Conservation (phyloP, 2,329 filamentous ascomycete genomes). For the Chrysoporthe deuterocubensis region DNA sequence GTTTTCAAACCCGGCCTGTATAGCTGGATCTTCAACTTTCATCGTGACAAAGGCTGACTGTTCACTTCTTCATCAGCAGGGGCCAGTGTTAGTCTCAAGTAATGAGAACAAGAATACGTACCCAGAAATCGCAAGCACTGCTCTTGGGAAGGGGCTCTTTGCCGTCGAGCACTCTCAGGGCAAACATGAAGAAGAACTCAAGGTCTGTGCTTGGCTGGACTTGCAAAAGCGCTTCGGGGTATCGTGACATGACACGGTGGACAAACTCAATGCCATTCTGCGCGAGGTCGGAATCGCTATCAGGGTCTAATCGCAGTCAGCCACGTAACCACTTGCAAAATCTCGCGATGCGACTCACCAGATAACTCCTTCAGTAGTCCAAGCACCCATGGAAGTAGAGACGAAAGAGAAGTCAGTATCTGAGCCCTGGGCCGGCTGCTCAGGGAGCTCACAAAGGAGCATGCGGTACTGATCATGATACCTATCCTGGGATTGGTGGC, state of each 20-base stretch:
- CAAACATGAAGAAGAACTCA: constrained; percentile 73
- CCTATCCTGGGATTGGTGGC: constrained; percentile 65
- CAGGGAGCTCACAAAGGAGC: constrained; percentile 68
- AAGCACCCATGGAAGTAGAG: constrained; percentile 65
- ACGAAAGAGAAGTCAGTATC: constrained; percentile 52
- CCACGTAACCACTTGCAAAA: neutral
- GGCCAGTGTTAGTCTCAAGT: too few relatives aligned
- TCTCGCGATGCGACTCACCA: constrained; percentile 44
- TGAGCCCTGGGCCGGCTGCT: constrained; percentile 48
- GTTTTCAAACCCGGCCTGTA: constrained; percentile 49
- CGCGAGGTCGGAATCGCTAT: constrained; percentile 71
- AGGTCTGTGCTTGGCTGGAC: constrained; percentile 60
- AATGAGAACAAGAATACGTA: constrained; percentile 40
- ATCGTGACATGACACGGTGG: constrained; percentile 64
- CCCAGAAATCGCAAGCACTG: constrained; percentile 77
- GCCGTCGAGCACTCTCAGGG: constrained; percentile 70
- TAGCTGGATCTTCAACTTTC: constrained; percentile 46
- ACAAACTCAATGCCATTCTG: constrained; percentile 77
- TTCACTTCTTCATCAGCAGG: constrained; percentile 1
- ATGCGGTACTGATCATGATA: constrained; percentile 71
- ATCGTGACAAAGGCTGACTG: constrained; percentile 59
- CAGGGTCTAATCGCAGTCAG: constrained; percentile 49
- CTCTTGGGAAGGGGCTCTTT: constrained; percentile 77
- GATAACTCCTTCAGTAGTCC: constrained; percentile 65
- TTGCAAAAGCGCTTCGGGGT: constrained; percentile 63